Evolutionary conservation across 1,284 basidiomycete species (phyloP).

Genomic region (Cutaneotrichosporon spelunceum): DNA sequence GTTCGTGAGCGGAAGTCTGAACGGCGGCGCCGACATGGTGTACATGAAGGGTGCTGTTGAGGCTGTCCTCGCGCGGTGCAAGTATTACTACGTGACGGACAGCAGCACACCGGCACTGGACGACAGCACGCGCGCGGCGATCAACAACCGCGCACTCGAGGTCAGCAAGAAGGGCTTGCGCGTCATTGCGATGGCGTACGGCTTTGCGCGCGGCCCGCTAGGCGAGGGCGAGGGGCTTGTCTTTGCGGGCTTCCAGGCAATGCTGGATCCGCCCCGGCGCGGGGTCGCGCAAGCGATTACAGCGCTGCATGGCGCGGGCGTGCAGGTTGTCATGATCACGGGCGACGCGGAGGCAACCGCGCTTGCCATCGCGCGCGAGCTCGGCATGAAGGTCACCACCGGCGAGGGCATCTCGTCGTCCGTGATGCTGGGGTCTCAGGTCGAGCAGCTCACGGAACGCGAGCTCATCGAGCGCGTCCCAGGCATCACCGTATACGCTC

Average conservation of each 20-base stretch:
- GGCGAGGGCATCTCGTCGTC: constrained; percentile 34
- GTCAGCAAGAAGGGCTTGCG: constrained; percentile 75
- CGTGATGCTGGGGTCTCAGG: constrained; percentile 76
- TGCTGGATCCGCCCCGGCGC: constrained; percentile 90
- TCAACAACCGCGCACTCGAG: constrained; percentile 66
- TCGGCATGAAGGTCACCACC: constrained; percentile 64
- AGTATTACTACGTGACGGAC: constrained; percentile 81
- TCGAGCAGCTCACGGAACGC: constrained; percentile 74
- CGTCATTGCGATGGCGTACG: constrained; percentile 86
- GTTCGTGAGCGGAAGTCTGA: constrained; percentile 71
- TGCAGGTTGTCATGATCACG: constrained; percentile 97
- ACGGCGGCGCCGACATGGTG: constrained; percentile 63
- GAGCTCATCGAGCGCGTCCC: constrained; percentile 83
- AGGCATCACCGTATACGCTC: constrained; percentile 78
- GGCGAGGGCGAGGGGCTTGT: constrained; percentile 60
- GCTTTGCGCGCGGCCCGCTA: constrained; percentile 54
- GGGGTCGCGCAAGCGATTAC: constrained; percentile 87
- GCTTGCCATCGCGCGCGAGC: constrained; percentile 76
- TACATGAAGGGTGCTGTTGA: constrained; percentile 94
- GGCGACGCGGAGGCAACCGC: constrained; percentile 93
- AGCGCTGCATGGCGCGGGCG: constrained; percentile 74
- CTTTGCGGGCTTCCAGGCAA: constrained; percentile 89
- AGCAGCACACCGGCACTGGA: constrained; percentile 76
- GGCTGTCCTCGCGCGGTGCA: constrained; percentile 76
- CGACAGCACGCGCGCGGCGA: constrained; percentile 61